Conservation (phyloP, 2,329 filamentous ascomycete species). For the Venturia pyrina region DNA sequence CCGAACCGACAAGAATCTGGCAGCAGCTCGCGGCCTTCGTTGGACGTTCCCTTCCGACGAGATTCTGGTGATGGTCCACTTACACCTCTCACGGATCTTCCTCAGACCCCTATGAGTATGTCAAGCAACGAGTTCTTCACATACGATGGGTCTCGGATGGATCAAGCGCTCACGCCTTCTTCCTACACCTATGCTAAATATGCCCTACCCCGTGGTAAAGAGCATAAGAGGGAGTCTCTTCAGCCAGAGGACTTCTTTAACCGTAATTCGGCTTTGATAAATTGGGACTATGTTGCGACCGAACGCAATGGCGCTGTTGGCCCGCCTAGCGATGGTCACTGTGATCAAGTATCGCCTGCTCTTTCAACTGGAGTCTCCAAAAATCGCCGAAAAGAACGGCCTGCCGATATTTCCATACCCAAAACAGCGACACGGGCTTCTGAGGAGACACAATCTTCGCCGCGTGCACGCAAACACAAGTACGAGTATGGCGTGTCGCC, state of each 20-base stretch:
- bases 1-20: conserved; percentile 30
- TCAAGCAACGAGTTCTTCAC: conserved; percentile 59
- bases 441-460: conserved; percentile 11
- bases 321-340: background rate
- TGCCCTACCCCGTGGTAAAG: conserved; percentile 70
- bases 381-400: conserved; percentile 2
- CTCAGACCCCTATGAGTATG: conserved; percentile 62
- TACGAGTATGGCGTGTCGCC: background rate
- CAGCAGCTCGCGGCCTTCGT: conserved; percentile 25
- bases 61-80: conserved; percentile 58
- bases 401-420: conserved; percentile 11
- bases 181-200: conserved; percentile 87
- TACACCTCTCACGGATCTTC: conserved; percentile 52
- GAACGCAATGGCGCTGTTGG: background rate
- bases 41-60: conserved; percentile 49
- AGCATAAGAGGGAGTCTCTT: conserved; percentile 54
- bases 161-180: conserved; percentile 33
- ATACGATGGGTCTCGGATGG: conserved; percentile 33
- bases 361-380: background rate
- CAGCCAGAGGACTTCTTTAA: conserved; percentile 29
- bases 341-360: background rate
- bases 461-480: conserved; percentile 3
- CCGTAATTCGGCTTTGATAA: conserved; percentile 33
- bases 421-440: background rate
- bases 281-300: conserved; percentile 1